phyloP scores from a whole-genome alignment of 139 green algal genomes.

The Chlorella sp. region DNA sequence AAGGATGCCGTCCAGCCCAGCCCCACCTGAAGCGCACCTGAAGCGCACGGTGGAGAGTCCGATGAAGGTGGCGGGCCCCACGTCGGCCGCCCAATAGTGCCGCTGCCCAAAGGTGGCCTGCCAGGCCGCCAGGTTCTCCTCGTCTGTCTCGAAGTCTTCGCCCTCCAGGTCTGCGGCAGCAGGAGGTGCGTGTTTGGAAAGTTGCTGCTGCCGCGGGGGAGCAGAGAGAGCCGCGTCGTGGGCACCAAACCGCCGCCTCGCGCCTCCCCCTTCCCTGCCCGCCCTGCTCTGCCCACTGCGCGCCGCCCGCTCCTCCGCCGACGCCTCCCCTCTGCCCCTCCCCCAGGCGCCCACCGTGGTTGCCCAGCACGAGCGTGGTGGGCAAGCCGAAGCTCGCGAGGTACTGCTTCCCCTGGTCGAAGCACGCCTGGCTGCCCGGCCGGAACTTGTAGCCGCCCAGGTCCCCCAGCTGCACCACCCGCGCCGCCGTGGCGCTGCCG shows the following conservation, averaged over 20 bases:
- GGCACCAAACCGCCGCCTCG: too few relatives aligned
- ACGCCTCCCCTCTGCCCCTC: not conserved
- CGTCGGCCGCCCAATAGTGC: slow-evolving; percentile 68
- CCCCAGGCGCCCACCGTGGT: slow-evolving; percentile 59
- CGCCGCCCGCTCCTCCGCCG: too few relatives aligned
- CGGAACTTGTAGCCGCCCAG: slow-evolving; percentile 73
- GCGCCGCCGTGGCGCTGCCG: not conserved
- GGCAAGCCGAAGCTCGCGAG: slow-evolving; percentile 58
- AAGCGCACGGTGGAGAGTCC: slow-evolving; percentile 77
- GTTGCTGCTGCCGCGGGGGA: not conserved
- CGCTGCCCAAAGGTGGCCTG: slow-evolving; percentile 50
- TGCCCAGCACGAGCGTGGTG: slow-evolving; percentile 62
- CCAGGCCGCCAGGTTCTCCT: slow-evolving; percentile 77
- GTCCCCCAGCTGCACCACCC: slow-evolving; percentile 48
- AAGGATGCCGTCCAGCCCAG: too few relatives aligned
- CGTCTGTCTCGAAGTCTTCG: slow-evolving; percentile 76
- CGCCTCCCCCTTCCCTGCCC: too few relatives aligned
- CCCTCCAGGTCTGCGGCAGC: slow-evolving; percentile 43
- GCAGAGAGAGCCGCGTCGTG: too few relatives aligned
- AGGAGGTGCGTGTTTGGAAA: not conserved
- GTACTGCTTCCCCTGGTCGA: slow-evolving; percentile 54
- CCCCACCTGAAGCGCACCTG: slow-evolving; percentile 35
- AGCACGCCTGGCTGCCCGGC: slow-evolving; percentile 67
- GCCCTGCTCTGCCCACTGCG: too few relatives aligned
- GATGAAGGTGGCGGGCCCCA: slow-evolving; percentile 62